Conservation (phyloP, 169 alveolate species). For the Eimeria nieschulzi region DNA sequence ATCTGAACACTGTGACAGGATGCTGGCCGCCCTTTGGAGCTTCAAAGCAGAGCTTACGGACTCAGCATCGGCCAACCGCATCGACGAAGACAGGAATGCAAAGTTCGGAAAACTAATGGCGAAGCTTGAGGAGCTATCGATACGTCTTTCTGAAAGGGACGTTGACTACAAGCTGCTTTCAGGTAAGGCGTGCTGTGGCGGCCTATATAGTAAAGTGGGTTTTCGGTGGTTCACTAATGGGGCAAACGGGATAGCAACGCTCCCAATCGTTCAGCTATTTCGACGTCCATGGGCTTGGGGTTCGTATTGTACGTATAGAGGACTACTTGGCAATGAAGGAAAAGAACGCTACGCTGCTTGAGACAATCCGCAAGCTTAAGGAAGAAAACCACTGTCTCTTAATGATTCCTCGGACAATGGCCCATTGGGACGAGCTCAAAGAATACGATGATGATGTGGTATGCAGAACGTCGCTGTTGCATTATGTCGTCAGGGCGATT, state of each 20-base stretch:
- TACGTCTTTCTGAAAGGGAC: conserved; percentile 78
- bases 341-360: conserved; percentile 53
- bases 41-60: conserved; percentile 80
- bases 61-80: conserved; percentile 74
- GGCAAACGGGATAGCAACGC: too few relatives aligned
- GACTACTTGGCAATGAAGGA: conserved; percentile 37
- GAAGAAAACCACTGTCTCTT: conserved; percentile 49
- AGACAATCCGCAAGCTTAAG: conserved; percentile 47
- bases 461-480: not conserved
- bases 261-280: too few relatives aligned
- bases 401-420: conserved; percentile 59
- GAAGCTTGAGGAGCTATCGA: conserved; percentile 82
- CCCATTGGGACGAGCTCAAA: conserved; percentile 56
- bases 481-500: too few relatives aligned
- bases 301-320: conserved; percentile 12
- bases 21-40: conserved; percentile 78
- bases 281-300: too few relatives aligned
- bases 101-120: conserved; percentile 83
- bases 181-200: conserved; percentile 10
- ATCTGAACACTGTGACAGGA: conserved; percentile 81
- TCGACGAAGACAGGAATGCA: conserved; percentile 81
- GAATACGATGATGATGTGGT: conserved; percentile 56
- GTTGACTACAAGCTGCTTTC: conserved; percentile 82
- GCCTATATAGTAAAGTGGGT: too few relatives aligned
- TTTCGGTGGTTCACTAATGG: too few relatives aligned